phyloP scores from a whole-genome alignment of 805 yeast genomes.

The Cyberlindnera suaveolens region DNA sequence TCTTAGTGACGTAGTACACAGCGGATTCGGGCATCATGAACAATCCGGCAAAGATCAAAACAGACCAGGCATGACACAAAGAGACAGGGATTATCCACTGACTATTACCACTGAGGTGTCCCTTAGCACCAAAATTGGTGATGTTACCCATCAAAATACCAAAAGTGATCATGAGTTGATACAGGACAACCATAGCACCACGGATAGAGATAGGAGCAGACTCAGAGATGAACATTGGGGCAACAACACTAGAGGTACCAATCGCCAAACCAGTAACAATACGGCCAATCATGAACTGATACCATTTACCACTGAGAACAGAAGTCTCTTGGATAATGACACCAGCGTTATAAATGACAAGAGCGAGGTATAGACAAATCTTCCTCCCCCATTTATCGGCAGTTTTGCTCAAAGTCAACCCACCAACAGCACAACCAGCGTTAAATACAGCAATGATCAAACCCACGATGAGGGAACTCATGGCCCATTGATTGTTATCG shows the following conservation, averaged over 20 bases:
- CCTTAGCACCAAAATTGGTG: conserved; percentile 54
- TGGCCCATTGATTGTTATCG: conserved; percentile 23
- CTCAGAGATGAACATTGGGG: conserved; percentile 69
- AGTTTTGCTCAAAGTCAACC: conserved; percentile 46
- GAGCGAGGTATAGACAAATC: conserved; percentile 44
- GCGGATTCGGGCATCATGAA: conserved; percentile 66
- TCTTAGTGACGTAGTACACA: conserved; percentile 41
- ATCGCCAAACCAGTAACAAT: conserved; percentile 68
- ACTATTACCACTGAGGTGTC: conserved; percentile 29
- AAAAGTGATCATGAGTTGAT: conserved; percentile 62
- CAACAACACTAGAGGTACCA: conserved; percentile 70
- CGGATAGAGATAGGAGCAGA: conserved; percentile 61
- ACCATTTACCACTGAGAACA: conserved; percentile 37
- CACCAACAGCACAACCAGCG: conserved; percentile 68
- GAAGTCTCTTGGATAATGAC: conserved; percentile 55
- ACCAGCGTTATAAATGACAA: conserved; percentile 56
- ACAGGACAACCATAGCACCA: conserved; percentile 68
- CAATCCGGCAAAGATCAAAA: conserved; percentile 37
- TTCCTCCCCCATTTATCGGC: conserved; percentile 61
- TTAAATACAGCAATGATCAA: conserved; percentile 53
- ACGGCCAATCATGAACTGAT: conserved; percentile 60
- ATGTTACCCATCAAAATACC: conserved; percentile 73
- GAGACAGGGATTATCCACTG: conserved; percentile 69
- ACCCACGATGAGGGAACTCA: conserved; percentile 45
- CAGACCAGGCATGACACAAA: conserved; percentile 36